Percentiles rank a stretch among this genome's conserved stretches.
Conservation (phyloP, 306 rosid species). For the Quercus agrifolia region DNA sequence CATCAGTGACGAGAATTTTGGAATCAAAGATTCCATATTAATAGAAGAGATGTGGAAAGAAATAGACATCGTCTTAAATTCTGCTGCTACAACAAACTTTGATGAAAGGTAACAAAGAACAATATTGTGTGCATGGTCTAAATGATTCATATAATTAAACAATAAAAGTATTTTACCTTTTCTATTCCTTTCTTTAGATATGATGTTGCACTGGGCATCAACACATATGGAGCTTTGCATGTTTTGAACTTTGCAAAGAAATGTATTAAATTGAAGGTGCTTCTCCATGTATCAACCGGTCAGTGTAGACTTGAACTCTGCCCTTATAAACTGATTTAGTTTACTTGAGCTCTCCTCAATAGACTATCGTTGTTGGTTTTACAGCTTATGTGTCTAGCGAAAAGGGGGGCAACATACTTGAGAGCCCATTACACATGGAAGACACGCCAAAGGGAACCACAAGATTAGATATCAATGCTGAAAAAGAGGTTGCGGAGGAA, state of each 20-base stretch:
- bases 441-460: neutral
- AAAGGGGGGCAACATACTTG: conserved; percentile 9
- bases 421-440: conserved; percentile 24
- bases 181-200: conserved; percentile 14
- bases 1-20: conserved; percentile 17
- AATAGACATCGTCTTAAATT: conserved; percentile 26
- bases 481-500: conserved; percentile 16
- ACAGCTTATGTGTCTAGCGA: conserved; percentile 37
- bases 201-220: conserved; percentile 25
- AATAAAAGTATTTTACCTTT: no score
- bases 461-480: conserved; percentile 26
- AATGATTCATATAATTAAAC: neutral
- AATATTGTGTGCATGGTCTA: no score
- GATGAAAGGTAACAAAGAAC: conserved; percentile 29
- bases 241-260: conserved; percentile 26
- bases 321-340: no score
- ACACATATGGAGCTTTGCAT: conserved; percentile 31
- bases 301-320: neutral
- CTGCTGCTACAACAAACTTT: conserved; percentile 43
- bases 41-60: conserved; percentile 16
- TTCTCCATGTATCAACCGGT: conserved; percentile 52
- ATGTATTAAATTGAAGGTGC: conserved; percentile 17
- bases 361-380: neutral
- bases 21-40: conserved; percentile 22
- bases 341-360: neutral